Percentiles rank a stretch among this genome's conserved stretches.
These are phyloP conservation scores for Iris macrosiphon DNA, from an alignment of 106 monocot species.

Conservation along the genomic window DNA sequence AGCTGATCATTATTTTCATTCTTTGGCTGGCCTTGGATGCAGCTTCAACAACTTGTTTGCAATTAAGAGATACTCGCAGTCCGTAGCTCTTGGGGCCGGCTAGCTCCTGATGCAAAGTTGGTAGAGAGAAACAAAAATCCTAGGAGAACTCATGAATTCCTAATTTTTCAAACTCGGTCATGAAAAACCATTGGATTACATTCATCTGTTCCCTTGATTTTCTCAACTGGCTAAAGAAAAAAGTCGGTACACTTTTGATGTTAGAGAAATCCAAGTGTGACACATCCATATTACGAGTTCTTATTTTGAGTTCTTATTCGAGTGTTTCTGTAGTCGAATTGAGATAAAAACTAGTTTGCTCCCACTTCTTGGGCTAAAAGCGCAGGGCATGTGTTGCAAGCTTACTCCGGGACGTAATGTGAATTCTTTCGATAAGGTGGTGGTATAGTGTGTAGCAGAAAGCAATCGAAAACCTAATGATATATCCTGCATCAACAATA, in stretches of 20 bases:
- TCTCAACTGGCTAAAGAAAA: no score
- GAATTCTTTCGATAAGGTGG: constrained; percentile 89
- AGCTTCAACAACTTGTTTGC: constrained; percentile 42
- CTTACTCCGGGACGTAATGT: constrained; percentile 67
- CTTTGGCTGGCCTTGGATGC: constrained; percentile 50
- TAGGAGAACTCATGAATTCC: constrained; percentile 16
- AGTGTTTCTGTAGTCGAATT: no score
- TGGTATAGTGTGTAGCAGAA: constrained; percentile 96
- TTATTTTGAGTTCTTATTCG: no score
- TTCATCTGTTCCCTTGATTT: no score
- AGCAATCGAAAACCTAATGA: constrained; percentile 66
- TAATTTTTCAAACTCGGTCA: no score
- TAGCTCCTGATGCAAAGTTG: constrained; percentile 57
- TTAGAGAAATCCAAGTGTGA: no score
- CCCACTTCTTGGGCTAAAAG: constrained; percentile 25
- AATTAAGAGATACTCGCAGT: constrained; percentile 72
- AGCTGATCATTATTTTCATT: constrained; percentile 42
- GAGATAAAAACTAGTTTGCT: no score
- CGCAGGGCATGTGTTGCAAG: constrained; percentile 89
- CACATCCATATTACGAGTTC: no score
- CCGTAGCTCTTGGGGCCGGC: constrained; percentile 95
- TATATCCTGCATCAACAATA: no score
- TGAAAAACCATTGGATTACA: no score
- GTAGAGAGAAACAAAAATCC: constrained; percentile 72
- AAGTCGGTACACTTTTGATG: no score